Evolutionary conservation across 1,139 yeast species (phyloP).

Genomic region (Debaryomyces sp.): DNA sequence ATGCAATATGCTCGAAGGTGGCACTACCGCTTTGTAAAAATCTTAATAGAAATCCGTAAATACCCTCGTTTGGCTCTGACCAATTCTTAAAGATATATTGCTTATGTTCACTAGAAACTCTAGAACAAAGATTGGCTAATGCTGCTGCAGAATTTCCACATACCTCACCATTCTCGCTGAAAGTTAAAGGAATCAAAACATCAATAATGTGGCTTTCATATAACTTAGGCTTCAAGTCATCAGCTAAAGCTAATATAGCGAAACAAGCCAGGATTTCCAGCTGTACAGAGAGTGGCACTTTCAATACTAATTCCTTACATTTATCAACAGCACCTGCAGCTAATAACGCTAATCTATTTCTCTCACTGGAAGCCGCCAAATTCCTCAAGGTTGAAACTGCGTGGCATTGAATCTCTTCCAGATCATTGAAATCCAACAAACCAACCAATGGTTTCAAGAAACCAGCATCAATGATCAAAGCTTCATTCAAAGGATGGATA

Average conservation of each 20-base stretch:
- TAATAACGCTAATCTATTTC: conserved; percentile 86
- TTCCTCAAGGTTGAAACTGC: conserved; percentile 95
- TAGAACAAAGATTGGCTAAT: conserved; percentile 89
- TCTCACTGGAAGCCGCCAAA: conserved; percentile 93
- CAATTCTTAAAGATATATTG: conserved; percentile 76
- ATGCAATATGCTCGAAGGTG: conserved; percentile 97
- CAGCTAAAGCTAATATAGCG: conserved; percentile 95
- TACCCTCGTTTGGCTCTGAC: conserved; percentile 82
- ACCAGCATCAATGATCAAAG: conserved; percentile 93
- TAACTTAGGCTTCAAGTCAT: conserved; percentile 85
- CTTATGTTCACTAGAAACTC: conserved; percentile 76
- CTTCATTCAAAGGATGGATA: conserved; percentile 94
- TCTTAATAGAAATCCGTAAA: conserved; percentile 77
- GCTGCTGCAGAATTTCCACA: conserved; percentile 99
- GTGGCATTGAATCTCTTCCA: conserved; percentile 97
- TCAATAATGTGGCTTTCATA: conserved; percentile 84
- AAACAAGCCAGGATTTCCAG: conserved; percentile 96
- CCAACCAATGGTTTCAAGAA: conserved; percentile 88
- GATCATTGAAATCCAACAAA: conserved; percentile 80
- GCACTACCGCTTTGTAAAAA: conserved; percentile 85
- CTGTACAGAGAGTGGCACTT: conserved; percentile 86
- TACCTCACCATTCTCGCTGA: conserved; percentile 87
- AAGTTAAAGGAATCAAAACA: conserved; percentile 88
- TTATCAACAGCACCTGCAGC: conserved; percentile 96
- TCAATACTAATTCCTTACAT: conserved; percentile 83